phyloP scores from a whole-genome alignment of 306 rosid genomes.

The Vigna reflexopilosa region DNA sequence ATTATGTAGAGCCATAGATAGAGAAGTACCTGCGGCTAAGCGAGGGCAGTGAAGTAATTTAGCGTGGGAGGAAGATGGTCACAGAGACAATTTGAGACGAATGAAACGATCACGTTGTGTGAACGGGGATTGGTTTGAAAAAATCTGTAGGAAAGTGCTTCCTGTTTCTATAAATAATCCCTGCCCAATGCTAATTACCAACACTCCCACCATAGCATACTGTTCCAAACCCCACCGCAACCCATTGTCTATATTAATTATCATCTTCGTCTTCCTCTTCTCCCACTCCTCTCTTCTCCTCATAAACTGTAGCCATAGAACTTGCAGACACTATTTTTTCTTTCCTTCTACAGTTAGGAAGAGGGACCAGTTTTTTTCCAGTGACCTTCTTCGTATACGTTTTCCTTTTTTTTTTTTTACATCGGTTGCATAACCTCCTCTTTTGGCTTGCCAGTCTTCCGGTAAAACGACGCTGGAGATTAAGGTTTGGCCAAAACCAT shows the following conservation, averaged over 20 bases:
- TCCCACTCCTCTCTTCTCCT: background rate
- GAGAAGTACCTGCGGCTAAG: background rate
- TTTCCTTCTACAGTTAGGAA: background rate
- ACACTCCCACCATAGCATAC: slow-evolving; percentile 11
- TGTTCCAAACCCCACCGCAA: background rate
- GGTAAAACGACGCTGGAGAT: background rate
- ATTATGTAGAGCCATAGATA: background rate
- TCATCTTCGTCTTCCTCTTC: background rate
- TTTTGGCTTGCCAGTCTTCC: background rate
- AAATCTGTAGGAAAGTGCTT: background rate
- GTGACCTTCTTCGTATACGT: slow-evolving; percentile 42
- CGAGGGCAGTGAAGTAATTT: slow-evolving; percentile 31
- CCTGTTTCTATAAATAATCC: slow-evolving; percentile 71
- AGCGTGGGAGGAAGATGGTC: background rate
- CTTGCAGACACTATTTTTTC: background rate
- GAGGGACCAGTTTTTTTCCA: slow-evolving; percentile 46
- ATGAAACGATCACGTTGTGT: slow-evolving; percentile 27
- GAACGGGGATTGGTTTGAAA: slow-evolving; percentile 35
- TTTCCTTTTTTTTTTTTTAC: no score
- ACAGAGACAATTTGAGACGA: background rate
- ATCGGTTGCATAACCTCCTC: background rate
- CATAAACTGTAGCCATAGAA: slow-evolving; percentile 27
- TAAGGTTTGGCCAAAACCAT: slow-evolving; percentile 30
- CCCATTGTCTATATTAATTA: background rate
- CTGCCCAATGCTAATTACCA: background rate